Evolutionary conservation across 257 asterid species (phyloP).

Genomic region (Asclepias syriaca): DNA sequence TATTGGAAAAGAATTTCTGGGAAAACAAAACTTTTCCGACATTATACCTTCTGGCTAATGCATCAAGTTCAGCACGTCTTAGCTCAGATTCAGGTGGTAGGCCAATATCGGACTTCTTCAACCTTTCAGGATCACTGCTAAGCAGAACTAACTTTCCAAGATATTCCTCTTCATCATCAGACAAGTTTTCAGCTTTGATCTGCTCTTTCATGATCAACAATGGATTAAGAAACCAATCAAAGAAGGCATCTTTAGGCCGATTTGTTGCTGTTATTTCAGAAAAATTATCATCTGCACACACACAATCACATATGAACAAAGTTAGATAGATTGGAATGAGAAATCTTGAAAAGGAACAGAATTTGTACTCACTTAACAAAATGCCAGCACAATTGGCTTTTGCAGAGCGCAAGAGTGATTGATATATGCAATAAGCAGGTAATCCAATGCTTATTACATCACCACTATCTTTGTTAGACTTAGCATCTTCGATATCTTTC

Average conservation of each 20-base stretch:
- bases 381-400: conserved; percentile 62
- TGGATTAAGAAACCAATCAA: conserved; percentile 92
- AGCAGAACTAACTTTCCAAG: conserved; percentile 62
- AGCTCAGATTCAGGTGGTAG: conserved; percentile 56
- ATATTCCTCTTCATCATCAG: conserved; percentile 74
- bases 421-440: conserved; percentile 83
- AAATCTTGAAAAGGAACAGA: not conserved
- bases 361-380: conserved; percentile 48
- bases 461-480: conserved; percentile 46
- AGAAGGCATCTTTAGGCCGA: conserved; percentile 73
- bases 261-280: conserved; percentile 73
- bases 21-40: not conserved
- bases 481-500: conserved; percentile 76
- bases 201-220: conserved; percentile 83
- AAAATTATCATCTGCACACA: conserved; percentile 47
- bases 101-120: conserved; percentile 44
- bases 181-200: conserved; percentile 66
- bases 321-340: not conserved
- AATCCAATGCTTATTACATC: conserved; percentile 58
- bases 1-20: too few relatives aligned
- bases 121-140: conserved; percentile 51
- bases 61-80: conserved; percentile 78
- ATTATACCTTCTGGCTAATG: conserved; percentile 86
- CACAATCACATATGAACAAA: conserved; percentile 1
- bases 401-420: conserved; percentile 61